Base-by-base conservation (phyloP, 495 filamentous ascomycete species). In the Hypoxylon subgilvum region DNA sequence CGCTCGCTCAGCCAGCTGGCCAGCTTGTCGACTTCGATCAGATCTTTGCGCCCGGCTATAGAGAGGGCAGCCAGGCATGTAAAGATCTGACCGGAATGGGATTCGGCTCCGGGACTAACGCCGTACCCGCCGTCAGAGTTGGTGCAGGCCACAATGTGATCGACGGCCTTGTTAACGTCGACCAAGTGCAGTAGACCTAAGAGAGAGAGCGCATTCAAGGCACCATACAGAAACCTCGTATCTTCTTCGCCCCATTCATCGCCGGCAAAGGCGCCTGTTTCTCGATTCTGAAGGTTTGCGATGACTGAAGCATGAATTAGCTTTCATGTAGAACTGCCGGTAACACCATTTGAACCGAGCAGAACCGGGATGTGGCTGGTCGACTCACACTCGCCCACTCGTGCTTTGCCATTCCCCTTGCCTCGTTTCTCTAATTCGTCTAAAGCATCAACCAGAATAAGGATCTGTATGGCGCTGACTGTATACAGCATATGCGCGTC, bases 201-300 rank as follows among this genome's bases (percentile, higher is more conserved):
- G 2, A 98, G 81, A 0, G 91, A 96, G 22, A 98, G 78, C 5
- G 89, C 88, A 72, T 91, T 93, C 48, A 97, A 76, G 3, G 91
- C 89, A 28, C 88, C 87, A 68, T 93, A 97, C 3, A 97, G 79
- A 69, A 98, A 98, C 9, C 94, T 85, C 5, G 95, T 97, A 73
- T 98, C 94, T 45, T 84, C 84, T 74, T 98, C 94, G 6, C 95
- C 94, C 92, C 92, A 98, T 71, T 96, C 86, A 61, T 97, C 95
- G 32, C 94, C 94, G 58, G 86, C 85, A 69, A 98, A 97, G 1
- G 86, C 89, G 52, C 94, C 94, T 19, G 87, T 90, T 59, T 88
- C 76, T 2, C 73, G 76, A 63, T 96, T 85, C 66, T 98, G 94
- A 48, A 96, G 80, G 48, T 74, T 74, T 34, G 91, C 86, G 57